Evolutionary conservation across 768 basidiomycete species (phyloP).

Genomic region (Cubamyces lactineus): DNA sequence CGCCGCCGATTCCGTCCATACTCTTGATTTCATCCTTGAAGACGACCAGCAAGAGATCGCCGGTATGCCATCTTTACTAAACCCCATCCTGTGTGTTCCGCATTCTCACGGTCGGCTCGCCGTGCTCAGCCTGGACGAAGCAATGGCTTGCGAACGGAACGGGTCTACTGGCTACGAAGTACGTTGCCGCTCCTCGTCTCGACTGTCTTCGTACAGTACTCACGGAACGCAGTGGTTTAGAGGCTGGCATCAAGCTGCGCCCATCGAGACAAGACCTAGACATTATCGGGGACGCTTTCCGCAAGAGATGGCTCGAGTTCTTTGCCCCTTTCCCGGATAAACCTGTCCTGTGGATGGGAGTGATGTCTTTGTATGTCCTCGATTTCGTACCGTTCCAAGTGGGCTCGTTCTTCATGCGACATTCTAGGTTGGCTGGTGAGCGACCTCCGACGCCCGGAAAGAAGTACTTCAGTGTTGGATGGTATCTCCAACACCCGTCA

Average conservation of each 20-base stretch:
- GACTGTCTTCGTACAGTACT: neutral
- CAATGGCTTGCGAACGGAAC: conserved; percentile 44
- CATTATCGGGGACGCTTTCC: conserved; percentile 52
- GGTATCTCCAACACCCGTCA: conserved; percentile 46
- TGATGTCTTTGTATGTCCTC: conserved; percentile 43
- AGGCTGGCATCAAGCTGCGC: conserved; percentile 60
- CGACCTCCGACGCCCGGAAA: conserved; percentile 22
- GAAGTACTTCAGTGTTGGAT: conserved; percentile 35
- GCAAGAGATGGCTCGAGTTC: conserved; percentile 50
- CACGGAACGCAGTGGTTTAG: conserved; percentile 44
- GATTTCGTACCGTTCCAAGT: no score
- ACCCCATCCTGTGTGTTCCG: no score
- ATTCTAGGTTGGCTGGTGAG: conserved; percentile 31
- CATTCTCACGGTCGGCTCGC: neutral
- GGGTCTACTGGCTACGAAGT: conserved; percentile 62
- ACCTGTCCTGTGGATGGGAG: conserved; percentile 49
- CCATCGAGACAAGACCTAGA: conserved; percentile 53
- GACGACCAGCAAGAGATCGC: conserved; percentile 42
- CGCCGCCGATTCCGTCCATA: conserved; percentile 49
- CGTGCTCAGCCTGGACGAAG: conserved; percentile 37
- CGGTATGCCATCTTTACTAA: no score
- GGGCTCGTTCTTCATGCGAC: neutral
- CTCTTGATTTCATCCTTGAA: conserved; percentile 51
- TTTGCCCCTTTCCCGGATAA: conserved; percentile 59
- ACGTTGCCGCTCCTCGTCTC: neutral